These are phyloP conservation scores for Rhododendron vialii DNA, from an alignment of 148 eudicot genomes.

Conservation along the genomic window DNA sequence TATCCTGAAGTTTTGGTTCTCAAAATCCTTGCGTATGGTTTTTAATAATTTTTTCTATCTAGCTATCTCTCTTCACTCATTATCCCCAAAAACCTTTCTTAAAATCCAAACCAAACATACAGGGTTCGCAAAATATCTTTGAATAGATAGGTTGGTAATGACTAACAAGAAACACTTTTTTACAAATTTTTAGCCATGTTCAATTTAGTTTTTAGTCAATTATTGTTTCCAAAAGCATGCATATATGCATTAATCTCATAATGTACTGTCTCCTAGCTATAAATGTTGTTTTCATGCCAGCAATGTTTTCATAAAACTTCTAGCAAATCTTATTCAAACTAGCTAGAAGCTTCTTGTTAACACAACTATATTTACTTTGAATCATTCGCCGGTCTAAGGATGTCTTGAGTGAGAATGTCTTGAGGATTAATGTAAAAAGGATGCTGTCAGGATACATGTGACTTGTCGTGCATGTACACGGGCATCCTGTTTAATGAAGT, in stretches of 20 bases:
- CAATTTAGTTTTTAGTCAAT: not conserved
- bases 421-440: not conserved
- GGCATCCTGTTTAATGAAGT: too few relatives aligned
- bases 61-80: too few relatives aligned
- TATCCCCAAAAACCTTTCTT: too few relatives aligned
- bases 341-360: not conserved
- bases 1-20: too few relatives aligned
- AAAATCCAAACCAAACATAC: too few relatives aligned
- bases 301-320: not conserved
- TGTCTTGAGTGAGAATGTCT: not conserved
- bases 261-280: not conserved
- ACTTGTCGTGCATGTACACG: not conserved
- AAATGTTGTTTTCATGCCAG: not conserved
- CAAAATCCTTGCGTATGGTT: too few relatives aligned
- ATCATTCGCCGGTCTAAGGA: not conserved
- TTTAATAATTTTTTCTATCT: too few relatives aligned
- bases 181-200: not conserved
- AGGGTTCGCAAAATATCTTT: not conserved
- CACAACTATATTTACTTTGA: not conserved
- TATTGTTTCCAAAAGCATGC: not conserved
- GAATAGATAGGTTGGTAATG: not conserved
- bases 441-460: not conserved
- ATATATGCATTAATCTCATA: not conserved
- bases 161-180: not conserved
- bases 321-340: not conserved